Conservation (phyloP, 495 filamentous ascomycete genomes). For the Podospora comata region DNA sequence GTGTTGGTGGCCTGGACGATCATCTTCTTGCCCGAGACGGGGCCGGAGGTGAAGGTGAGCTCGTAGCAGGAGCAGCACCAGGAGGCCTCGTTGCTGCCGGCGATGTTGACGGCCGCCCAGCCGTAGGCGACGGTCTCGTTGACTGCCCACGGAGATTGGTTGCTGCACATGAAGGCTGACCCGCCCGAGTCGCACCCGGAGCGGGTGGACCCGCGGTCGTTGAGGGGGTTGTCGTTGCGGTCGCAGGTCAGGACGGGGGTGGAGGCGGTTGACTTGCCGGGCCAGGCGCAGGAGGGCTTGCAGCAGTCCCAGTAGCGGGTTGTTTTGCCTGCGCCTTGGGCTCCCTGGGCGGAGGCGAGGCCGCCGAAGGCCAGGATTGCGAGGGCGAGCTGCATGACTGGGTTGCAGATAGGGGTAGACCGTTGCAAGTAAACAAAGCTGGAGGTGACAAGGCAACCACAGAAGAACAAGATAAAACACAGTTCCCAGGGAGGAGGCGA, state of each 20-base stretch:
- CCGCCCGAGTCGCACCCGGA: slow-evolving; percentile 54
- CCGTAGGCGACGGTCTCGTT: slow-evolving; percentile 57
- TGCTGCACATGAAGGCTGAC: slow-evolving; percentile 59
- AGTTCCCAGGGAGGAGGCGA: too few relatives aligned
- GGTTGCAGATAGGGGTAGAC: neutral
- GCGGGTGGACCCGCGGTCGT: slow-evolving; percentile 43
- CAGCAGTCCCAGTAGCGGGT: slow-evolving; percentile 73
- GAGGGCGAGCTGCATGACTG: slow-evolving; percentile 30
- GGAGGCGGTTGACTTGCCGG: slow-evolving; percentile 47
- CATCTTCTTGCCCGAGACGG: slow-evolving; percentile 59
- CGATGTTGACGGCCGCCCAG: slow-evolving; percentile 58
- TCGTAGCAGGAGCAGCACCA: slow-evolving; percentile 72
- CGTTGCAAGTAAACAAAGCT: neutral
- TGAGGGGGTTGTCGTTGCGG: slow-evolving; percentile 52
- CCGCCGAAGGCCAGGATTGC: slow-evolving; percentile 26
- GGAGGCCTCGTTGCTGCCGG: slow-evolving; percentile 47
- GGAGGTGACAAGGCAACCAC: too few relatives aligned
- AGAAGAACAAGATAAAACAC: neutral
- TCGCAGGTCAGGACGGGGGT: slow-evolving; percentile 55
- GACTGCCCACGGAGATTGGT: slow-evolving; percentile 62
- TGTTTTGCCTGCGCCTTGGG: slow-evolving; percentile 49
- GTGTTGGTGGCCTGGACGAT: slow-evolving; percentile 68
- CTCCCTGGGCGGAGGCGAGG: slow-evolving; percentile 26
- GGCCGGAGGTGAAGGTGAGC: slow-evolving; percentile 59
- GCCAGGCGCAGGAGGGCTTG: slow-evolving; percentile 65